phyloP scores from a whole-genome alignment of 2,329 filamentous ascomycete species.

The Scedosporium boydii region DNA sequence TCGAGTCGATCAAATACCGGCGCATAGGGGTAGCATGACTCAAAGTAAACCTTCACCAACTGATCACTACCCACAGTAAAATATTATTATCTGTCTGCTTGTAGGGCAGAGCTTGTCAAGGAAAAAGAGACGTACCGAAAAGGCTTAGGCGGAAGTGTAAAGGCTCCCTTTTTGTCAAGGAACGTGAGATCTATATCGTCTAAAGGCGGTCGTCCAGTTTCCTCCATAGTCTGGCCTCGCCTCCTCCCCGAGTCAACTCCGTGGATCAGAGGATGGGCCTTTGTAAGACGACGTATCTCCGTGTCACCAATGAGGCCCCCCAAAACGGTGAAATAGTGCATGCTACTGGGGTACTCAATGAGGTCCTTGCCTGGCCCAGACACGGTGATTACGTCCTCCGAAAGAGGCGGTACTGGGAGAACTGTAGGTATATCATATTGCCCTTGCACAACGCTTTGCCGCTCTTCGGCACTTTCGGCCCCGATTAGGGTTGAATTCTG shows the following conservation, averaged over 20 bases:
- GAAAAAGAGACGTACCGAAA: neutral
- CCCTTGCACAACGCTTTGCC: neutral
- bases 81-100: neutral
- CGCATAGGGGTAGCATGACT: neutral
- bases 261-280: neutral
- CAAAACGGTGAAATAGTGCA: neutral
- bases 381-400: neutral
- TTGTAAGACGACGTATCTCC: neutral
- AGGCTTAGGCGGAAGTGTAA: neutral
- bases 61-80: neutral
- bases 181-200: neutral
- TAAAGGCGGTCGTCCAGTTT: neutral
- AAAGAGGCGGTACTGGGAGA: neutral
- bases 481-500: too few species aligned
- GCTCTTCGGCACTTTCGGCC: neutral
- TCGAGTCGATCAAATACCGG: neutral
- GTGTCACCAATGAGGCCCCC: neutral
- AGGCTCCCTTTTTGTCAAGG: neutral
- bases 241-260: neutral
- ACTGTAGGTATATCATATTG: neutral
- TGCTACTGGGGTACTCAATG: neutral
- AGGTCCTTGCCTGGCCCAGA: neutral
- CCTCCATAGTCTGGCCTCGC: neutral
- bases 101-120: neutral
- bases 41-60: neutral